Evolutionary conservation across 2,329 filamentous ascomycete species (phyloP), one percentile per base, ranked within the genome.

Genomic region (Fusarium sp.): DNA sequence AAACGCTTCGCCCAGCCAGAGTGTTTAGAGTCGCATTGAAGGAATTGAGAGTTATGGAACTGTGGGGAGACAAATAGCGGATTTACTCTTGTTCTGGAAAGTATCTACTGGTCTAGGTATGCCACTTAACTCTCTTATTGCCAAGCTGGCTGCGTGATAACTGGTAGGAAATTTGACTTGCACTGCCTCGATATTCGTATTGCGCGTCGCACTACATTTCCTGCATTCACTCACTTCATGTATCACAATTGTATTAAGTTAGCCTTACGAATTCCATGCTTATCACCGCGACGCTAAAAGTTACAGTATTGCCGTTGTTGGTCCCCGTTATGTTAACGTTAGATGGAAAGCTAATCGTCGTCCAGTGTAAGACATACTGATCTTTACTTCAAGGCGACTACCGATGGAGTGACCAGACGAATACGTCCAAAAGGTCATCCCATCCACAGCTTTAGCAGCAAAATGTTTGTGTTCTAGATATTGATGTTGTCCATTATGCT

Each of bases 111-210:
- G 34, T n/a, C 18, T 42, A 41, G 34, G n/a, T 28, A 27, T 53
- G 13, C 7, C 27, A 25, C 12, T 18, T 20, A 11, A 6, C 18
- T 20, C n/a, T 42, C 10, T 11, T 21, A 21, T 11, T 21, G 28
- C 28, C 28, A 32, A 45, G 43, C 12, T 43, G 25, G 37, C 16
- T 11, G 14, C 14, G 27, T 25, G 5, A 27, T 18, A 42, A 30
- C 27, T n/a, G 45, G 32, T n/a, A 25, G n/a, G 20, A 23, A 32
- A 32, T 32, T 14, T 32, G 30, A 30, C 23, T 25, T 45, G 28
- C 63, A 50, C 41, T 43, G 65, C 53, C 64, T 51, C 45, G 20
- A 37, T 40, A 34, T 45, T n/a, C 18, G 34, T 9, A 37, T 14
- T 43, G 11, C 18, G 45, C 8, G 20, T 25, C 21, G 18, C 23